These are phyloP conservation scores for Gossypium davidsonii DNA, from an alignment of 441 rosid species.

Conservation along the genomic window DNA sequence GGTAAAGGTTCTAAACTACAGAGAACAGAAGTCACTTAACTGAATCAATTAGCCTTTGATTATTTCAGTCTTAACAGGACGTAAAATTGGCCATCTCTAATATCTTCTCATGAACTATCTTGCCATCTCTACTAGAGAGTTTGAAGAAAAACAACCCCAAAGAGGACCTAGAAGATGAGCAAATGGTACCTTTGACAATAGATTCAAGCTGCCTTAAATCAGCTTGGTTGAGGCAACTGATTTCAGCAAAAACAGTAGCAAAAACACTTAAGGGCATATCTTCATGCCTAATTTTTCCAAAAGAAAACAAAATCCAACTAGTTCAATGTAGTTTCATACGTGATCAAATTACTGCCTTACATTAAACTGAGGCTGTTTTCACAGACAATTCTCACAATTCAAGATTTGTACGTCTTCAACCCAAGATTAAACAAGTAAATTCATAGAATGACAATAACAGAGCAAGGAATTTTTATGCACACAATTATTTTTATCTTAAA, in stretches of 20 bases:
- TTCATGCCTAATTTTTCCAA: neutral
- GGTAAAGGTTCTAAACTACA: neutral
- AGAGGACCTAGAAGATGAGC: neutral
- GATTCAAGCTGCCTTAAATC: neutral
- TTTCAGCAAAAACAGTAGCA: constrained; percentile 1
- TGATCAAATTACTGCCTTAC: neutral
- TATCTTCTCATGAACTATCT: neutral
- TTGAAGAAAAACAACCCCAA: neutral
- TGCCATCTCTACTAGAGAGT: neutral
- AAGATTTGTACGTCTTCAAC: neutral
- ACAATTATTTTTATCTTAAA: neutral
- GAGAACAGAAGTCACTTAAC: constrained; percentile 1
- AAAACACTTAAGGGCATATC: neutral
- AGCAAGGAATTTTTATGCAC: neutral
- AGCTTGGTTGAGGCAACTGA: neutral
- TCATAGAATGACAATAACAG: neutral
- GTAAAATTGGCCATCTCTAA: neutral
- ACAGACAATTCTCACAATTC: constrained; percentile 1
- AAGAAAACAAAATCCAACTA: neutral
- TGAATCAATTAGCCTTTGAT: neutral
- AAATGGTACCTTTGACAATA: neutral
- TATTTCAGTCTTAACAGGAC: neutral
- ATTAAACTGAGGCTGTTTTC: neutral
- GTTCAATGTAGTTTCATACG: neutral
- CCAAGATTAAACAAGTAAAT: neutral